These are phyloP conservation scores for Cutaneotrichosporon curvatum DNA, from an alignment of 1,284 basidiomycete species.

Conservation along the genomic window DNA sequence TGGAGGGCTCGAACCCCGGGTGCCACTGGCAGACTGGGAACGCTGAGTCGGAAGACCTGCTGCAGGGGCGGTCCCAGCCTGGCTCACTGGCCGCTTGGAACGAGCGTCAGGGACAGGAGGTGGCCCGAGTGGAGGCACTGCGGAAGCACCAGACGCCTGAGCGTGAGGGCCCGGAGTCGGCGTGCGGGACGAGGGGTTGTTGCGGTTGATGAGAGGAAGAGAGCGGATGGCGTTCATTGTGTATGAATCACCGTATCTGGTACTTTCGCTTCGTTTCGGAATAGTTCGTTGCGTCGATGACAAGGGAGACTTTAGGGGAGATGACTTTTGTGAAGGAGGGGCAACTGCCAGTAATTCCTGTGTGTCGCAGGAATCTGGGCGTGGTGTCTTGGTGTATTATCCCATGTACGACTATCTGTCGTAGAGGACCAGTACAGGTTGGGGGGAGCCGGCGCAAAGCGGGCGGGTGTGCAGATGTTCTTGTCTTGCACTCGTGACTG, in stretches of 20 bases:
- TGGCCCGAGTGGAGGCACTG: conserved; percentile 16
- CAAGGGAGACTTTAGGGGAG: neutral
- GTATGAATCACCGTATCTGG: conserved; percentile 1
- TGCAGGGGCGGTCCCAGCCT: neutral
- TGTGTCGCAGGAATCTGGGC: neutral
- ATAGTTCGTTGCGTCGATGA: too few species aligned
- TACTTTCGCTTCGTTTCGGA: too few species aligned
- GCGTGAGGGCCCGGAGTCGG: conserved; percentile 36
- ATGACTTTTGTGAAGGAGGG: neutral
- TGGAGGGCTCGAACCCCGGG: conserved; percentile 15
- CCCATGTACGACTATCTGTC: conserved; percentile 18
- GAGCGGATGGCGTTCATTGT: conserved; percentile 45
- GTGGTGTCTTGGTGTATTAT: conserved; percentile 13
- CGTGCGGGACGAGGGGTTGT: conserved; percentile 29
- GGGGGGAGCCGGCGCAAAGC: conserved; percentile 6
- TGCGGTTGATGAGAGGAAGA: conserved; percentile 44
- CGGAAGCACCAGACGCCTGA: conserved; percentile 7
- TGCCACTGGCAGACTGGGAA: conserved; percentile 25
- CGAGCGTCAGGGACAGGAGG: conserved; percentile 12
- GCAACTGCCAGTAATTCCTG: too few species aligned
- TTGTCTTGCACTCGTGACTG: too few species aligned
- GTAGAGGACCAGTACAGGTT: neutral
- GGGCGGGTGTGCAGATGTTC: conserved; percentile 4
- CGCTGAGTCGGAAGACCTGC: conserved; percentile 9
- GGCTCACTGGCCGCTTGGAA: conserved; percentile 1